A percentile compares a stretch with the other conserved stretches of the same genome.
Evolutionary conservation across 75 land plant genomes (phyloP).

Genomic region (Sequoia sempervirens): DNA sequence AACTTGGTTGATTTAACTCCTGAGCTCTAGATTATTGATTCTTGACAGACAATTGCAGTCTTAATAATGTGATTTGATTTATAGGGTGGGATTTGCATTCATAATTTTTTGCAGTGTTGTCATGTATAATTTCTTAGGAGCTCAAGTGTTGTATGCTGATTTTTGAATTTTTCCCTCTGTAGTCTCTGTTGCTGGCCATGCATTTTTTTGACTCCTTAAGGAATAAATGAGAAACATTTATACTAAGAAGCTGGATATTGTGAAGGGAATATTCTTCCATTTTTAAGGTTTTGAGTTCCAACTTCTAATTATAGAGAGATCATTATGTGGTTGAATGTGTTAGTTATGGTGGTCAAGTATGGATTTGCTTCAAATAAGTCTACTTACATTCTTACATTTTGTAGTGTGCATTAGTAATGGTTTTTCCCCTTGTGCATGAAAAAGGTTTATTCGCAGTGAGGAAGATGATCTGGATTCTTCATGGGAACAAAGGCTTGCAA

Average conservation of each 20-base stretch:
- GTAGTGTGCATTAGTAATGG: background rate
- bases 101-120: background rate
- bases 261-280: background rate
- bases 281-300: background rate
- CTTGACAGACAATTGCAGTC: background rate
- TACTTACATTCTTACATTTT: background rate
- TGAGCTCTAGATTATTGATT: background rate
- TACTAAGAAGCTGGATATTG: background rate
- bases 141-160: background rate
- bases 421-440: conserved; percentile 8
- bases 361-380: background rate
- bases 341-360: background rate
- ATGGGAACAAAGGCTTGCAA: conserved; percentile 96
- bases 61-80: background rate
- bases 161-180: background rate
- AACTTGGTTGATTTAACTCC: background rate
- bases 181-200: background rate
- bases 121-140: background rate
- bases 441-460: conserved; percentile 80
- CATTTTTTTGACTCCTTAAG: background rate
- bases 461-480: conserved; percentile 79
- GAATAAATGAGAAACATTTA: background rate
- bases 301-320: background rate
- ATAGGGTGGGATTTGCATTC: background rate
- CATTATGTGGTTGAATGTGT: background rate